Conservation (phyloP, 345 rosid genomes). For the Eucalyptus curtisii region DNA sequence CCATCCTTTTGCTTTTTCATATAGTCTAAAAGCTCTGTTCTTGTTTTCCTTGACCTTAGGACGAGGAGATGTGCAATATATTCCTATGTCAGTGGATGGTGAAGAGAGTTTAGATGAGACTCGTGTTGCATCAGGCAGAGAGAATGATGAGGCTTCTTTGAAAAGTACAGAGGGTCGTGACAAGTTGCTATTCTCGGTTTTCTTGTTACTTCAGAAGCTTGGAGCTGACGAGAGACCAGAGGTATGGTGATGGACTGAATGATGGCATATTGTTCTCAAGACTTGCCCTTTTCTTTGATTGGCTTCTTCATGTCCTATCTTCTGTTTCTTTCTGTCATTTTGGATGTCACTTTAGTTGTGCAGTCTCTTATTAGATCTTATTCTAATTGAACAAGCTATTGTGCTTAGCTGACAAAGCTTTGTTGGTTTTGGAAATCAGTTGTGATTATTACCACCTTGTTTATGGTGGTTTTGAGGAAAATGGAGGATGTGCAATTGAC, state of each 20-base stretch:
- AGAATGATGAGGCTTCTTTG: conserved; percentile 12
- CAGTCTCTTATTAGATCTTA: not conserved
- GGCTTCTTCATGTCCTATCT: not conserved
- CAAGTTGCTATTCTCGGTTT: conserved; percentile 72
- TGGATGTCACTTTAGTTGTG: not conserved
- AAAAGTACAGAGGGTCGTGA: conserved; percentile 30
- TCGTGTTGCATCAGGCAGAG: conserved; percentile 6
- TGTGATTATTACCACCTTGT: not conserved
- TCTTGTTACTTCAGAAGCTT: conserved; percentile 85
- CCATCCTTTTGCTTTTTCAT: not conserved
- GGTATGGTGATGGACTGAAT: conserved; percentile 25
- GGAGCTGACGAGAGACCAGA: conserved; percentile 97
- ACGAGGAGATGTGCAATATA: conserved; percentile 8
- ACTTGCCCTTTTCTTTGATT: not conserved
- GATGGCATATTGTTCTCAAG: not conserved
- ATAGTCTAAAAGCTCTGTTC: not conserved
- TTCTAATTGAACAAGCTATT: not conserved
- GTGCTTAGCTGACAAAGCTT: not conserved
- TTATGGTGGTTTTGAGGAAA: not conserved
- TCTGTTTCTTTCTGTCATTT: not conserved
- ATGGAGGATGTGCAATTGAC: not conserved
- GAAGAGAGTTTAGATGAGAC: conserved; percentile 25
- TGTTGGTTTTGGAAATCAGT: not conserved
- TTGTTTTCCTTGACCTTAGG: conserved; percentile 9
- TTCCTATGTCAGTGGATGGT: conserved; percentile 25